Conservation (phyloP, 2,329 filamentous ascomycete genomes). For the Cladosporium austrohemisphaericum region DNA sequence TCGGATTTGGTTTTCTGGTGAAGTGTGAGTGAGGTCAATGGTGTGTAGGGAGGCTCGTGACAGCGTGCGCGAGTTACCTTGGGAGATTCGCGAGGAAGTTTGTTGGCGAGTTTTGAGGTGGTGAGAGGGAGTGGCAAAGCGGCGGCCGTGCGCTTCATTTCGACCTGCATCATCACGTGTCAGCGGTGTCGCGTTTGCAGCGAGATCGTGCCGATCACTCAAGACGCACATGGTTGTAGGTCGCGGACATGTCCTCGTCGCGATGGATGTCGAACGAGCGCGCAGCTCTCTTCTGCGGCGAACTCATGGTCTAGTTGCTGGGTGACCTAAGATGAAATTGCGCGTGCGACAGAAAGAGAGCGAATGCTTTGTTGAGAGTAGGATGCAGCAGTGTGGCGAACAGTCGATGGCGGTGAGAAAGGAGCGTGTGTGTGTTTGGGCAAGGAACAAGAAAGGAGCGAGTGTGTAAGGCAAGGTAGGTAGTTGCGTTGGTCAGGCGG, state of each 20-base stretch:
- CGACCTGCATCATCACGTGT: constrained; percentile 18
- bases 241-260: constrained; percentile 1
- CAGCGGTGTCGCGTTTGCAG: constrained; percentile 4
- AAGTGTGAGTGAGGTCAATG: constrained; percentile 20
- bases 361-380: not conserved
- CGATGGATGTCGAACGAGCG: constrained; percentile 12
- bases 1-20: constrained; percentile 7
- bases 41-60: constrained; percentile 22
- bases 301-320: constrained; percentile 5
- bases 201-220: not conserved
- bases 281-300: constrained; percentile 6
- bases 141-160: constrained; percentile 20
- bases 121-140: constrained; percentile 32
- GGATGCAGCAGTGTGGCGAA: constrained; percentile 1
- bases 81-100: constrained; percentile 20
- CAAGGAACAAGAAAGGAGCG: too few relatives aligned
- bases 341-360: not conserved
- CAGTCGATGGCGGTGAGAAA: not conserved
- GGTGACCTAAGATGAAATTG: too few relatives aligned
- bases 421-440: constrained; percentile 2
- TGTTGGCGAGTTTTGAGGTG: constrained; percentile 35
- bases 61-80: constrained; percentile 16
- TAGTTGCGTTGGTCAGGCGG: too few relatives aligned
- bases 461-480: too few relatives aligned
- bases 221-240: not conserved